phyloP scores from a whole-genome alignment of 345 rosid species.

The Eucalyptus victrix region DNA sequence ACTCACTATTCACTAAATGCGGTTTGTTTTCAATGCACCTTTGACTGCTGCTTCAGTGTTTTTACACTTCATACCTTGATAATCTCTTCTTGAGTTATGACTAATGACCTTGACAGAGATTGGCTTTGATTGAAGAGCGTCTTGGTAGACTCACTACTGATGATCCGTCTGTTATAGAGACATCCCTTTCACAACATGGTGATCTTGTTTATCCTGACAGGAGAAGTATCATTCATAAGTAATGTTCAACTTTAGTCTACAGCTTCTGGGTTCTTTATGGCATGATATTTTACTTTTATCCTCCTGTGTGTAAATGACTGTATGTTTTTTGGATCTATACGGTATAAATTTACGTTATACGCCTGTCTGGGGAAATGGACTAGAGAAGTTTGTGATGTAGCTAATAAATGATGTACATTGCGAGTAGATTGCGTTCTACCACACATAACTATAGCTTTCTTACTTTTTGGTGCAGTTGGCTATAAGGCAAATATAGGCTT shows the following conservation, averaged over 20 bases:
- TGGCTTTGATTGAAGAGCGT: slow-evolving; percentile 61
- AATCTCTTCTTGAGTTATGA: not conserved
- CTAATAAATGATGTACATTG: slow-evolving; percentile 54
- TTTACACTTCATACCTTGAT: not conserved
- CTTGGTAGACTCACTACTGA: slow-evolving; percentile 75
- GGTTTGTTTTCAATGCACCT: slow-evolving; percentile 22
- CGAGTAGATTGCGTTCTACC: not conserved
- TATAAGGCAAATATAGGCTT: slow-evolving; percentile 5
- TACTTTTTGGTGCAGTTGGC: too few species aligned
- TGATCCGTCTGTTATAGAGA: slow-evolving; percentile 60
- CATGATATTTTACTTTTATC: not conserved
- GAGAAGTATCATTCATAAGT: slow-evolving; percentile 59
- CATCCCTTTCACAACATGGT: slow-evolving; percentile 79
- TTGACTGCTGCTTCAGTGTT: not conserved
- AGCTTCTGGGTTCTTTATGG: not conserved
- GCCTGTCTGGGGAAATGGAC: fast-evolving
- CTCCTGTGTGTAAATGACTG: not conserved
- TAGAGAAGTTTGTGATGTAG: slow-evolving; percentile 10
- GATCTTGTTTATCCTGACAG: slow-evolving; percentile 73
- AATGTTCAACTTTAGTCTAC: not conserved
- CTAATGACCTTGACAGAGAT: slow-evolving; percentile 43
- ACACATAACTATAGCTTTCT: not conserved
- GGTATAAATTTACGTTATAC: not conserved
- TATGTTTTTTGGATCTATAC: not conserved
- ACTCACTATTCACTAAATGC: slow-evolving; percentile 67